These are phyloP conservation scores for Nannochloropsis salina DNA, from an alignment of 108 stramenopile species.

Conservation along the genomic window DNA sequence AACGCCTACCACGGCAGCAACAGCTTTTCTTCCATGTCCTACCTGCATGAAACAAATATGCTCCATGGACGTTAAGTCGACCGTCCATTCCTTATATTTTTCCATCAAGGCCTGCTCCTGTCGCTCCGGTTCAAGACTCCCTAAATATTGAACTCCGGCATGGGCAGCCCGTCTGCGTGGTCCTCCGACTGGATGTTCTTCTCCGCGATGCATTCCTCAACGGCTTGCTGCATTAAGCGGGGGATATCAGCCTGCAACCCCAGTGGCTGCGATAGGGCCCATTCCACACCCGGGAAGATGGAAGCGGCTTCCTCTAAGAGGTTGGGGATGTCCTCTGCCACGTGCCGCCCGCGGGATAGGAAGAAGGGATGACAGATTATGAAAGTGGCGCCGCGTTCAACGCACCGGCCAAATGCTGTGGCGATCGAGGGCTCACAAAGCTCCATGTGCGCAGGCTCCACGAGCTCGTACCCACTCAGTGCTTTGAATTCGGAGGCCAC, in stretches of 20 bases:
- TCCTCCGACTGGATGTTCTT: neutral
- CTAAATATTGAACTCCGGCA: conserved; percentile 16
- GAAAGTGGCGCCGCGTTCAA: conserved; percentile 47
- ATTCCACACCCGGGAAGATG: conserved; percentile 31
- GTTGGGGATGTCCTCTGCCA: conserved; percentile 71
- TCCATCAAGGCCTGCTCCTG: no score
- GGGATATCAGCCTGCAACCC: conserved; percentile 44
- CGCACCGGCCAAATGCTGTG: conserved; percentile 61
- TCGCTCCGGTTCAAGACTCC: neutral
- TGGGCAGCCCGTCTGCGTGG: neutral
- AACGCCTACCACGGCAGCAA: no score
- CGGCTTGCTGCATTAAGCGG: conserved; percentile 37
- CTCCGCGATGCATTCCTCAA: conserved; percentile 22
- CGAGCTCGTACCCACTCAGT: conserved; percentile 33
- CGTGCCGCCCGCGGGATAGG: conserved; percentile 75
- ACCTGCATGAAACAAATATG: no score
- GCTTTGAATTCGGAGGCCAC: conserved; percentile 66
- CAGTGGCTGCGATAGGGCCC: conserved; percentile 42
- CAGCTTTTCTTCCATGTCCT: no score
- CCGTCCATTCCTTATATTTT: no score
- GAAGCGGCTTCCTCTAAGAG: conserved; percentile 65
- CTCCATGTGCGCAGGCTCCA: conserved; percentile 82
- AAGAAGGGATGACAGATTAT: conserved; percentile 83
- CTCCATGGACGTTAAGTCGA: no score
- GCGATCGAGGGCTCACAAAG: conserved; percentile 72